phyloP scores from a whole-genome alignment of 148 eudicot species.

The Chenopodium berlandieri region DNA sequence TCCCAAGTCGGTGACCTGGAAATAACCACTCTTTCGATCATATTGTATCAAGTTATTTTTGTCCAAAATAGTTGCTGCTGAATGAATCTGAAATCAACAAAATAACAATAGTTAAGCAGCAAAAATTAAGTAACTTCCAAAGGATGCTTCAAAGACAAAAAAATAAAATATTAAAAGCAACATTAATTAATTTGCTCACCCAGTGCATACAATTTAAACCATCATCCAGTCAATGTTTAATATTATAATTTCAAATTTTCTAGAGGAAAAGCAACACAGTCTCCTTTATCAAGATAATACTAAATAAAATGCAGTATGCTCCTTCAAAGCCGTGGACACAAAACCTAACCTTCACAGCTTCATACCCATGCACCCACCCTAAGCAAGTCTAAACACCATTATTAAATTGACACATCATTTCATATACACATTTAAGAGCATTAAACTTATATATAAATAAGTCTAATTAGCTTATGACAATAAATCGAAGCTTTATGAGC shows the following conservation, averaged over 20 bases:
- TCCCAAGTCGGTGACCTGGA: constrained; percentile 86
- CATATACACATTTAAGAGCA: too few relatives aligned
- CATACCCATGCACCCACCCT: background rate
- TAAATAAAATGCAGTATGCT: background rate
- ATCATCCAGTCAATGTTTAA: background rate
- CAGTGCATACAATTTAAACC: background rate
- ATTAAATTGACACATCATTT: background rate
- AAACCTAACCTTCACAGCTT: background rate
- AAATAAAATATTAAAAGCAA: background rate
- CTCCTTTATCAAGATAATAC: background rate
- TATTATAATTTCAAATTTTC: too few relatives aligned
- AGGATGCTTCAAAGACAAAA: constrained; percentile 7
- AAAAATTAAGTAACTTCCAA: constrained; percentile 23
- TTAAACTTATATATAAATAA: too few relatives aligned
- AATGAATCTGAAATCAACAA: constrained; percentile 54
- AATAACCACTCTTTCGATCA: constrained; percentile 87
- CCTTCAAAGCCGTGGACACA: background rate
- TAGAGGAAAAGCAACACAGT: too few relatives aligned
- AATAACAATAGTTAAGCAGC: background rate
- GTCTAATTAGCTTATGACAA: too few relatives aligned
- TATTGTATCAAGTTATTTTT: constrained; percentile 77
- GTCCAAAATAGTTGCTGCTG: constrained; percentile 74
- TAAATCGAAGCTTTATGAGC: too few relatives aligned
- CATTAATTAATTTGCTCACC: background rate
- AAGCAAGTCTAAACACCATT: background rate